Evolutionary conservation across 306 rosid genomes (phyloP).

Genomic region (Spatholobus suberectus): DNA sequence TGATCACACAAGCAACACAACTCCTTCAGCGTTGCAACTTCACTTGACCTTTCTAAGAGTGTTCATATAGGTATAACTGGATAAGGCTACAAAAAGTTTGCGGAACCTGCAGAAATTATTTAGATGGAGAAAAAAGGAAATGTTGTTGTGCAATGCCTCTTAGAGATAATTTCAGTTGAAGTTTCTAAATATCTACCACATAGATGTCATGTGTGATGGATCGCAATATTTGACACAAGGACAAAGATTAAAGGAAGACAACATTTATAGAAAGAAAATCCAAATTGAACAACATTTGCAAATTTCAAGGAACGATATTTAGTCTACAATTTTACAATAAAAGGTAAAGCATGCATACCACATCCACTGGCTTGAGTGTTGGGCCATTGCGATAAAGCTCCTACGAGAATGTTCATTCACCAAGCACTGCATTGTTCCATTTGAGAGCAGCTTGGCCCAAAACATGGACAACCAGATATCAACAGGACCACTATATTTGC

Average conservation of each 20-base stretch:
- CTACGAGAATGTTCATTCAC: conserved; percentile 61
- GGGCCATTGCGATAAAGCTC: conserved; percentile 86
- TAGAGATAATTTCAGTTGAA: not conserved
- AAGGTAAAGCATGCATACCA: conserved; percentile 60
- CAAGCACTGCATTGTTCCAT: conserved; percentile 66
- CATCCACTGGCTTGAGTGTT: conserved; percentile 92
- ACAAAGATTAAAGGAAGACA: not conserved
- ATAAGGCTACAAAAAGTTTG: conserved; percentile 79
- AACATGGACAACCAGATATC: conserved; percentile 82
- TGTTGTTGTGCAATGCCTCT: not conserved
- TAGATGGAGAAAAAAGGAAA: not conserved
- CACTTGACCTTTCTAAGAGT: conserved; percentile 64
- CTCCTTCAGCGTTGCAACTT: not conserved
- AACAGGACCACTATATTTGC: conserved; percentile 85
- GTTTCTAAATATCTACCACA: not conserved
- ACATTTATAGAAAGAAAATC: conserved; percentile 4
- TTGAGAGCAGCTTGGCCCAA: conserved; percentile 50
- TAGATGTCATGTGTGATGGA: conserved; percentile 8
- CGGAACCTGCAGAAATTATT: conserved; percentile 73
- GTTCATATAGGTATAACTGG: conserved; percentile 88
- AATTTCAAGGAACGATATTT: not conserved
- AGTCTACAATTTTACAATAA: no score
- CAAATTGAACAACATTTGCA: not conserved
- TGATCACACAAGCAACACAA: conserved; percentile 27
- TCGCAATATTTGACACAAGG: conserved; percentile 13